These are phyloP conservation scores for Melampsora americana DNA, from an alignment of 1,284 basidiomycete species.

Conservation along the genomic window DNA sequence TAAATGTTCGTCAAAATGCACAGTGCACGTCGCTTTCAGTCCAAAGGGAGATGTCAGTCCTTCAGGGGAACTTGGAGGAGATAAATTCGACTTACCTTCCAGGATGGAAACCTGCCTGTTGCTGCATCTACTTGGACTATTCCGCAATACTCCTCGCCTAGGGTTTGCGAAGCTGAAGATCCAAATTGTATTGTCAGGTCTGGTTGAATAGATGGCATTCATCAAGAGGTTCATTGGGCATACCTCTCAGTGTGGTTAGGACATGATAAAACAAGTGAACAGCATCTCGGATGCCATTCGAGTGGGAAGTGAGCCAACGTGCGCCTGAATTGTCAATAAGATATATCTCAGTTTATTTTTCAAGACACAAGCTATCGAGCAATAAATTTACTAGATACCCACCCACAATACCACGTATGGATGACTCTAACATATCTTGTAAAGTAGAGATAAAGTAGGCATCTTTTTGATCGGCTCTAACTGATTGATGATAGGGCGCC, in stretches of 20 bases:
- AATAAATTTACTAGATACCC: neutral
- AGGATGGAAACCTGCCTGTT: conserved; percentile 50
- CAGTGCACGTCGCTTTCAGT: conserved; percentile 45
- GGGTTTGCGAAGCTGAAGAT: conserved; percentile 54
- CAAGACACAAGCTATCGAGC: neutral
- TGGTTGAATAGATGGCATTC: neutral
- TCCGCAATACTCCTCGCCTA: conserved; percentile 57
- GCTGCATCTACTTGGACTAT: conserved; percentile 51
- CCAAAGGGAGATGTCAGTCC: conserved; percentile 47
- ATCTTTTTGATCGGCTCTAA: conserved; percentile 43
- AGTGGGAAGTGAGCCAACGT: conserved; percentile 29
- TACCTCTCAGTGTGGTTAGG: conserved; percentile 23
- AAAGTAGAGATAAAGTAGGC: conserved; percentile 18
- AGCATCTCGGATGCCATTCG: conserved; percentile 4
- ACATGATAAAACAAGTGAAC: conserved; percentile 28
- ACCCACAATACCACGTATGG: conserved; percentile 14
- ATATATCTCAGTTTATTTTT: neutral
- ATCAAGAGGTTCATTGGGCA: neutral
- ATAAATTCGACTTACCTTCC: conserved; percentile 46
- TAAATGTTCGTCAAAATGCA: conserved; percentile 29
- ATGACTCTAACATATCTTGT: conserved; percentile 27
- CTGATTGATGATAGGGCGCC: neutral
- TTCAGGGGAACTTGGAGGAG: neutral
- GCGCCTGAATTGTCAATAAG: conserved; percentile 18
- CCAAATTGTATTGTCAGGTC: neutral